A percentile compares a stretch with the other conserved stretches of the same genome.
Conservation (phyloP, 2,329 filamentous ascomycete species). For the Furcasterigmium furcatum region DNA sequence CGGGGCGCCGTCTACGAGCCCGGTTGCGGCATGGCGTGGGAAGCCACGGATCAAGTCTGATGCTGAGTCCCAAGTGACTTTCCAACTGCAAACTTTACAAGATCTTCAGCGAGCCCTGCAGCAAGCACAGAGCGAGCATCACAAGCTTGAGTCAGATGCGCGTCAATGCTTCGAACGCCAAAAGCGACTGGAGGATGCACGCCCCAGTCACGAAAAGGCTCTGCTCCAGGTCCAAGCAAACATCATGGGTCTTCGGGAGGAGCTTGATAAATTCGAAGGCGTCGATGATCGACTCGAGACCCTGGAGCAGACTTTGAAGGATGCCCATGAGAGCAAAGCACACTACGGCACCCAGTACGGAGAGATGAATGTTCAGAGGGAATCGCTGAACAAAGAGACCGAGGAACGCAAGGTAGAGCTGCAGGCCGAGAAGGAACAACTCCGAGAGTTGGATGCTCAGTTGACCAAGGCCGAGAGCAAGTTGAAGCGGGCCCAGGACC, state of each 20-base stretch:
- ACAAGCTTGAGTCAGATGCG: constrained; percentile 43
- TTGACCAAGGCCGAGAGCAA: constrained; percentile 56
- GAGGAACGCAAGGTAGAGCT: constrained; percentile 35
- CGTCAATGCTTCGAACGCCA: constrained; percentile 37
- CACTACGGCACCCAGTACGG: constrained; percentile 55
- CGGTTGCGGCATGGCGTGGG: constrained; percentile 42
- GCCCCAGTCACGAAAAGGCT: constrained; percentile 33
- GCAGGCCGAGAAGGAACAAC: constrained; percentile 30
- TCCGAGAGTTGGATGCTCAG: constrained; percentile 20
- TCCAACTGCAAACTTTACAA: constrained; percentile 36
- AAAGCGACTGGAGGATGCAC: constrained; percentile 27
- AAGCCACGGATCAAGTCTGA: constrained; percentile 78
- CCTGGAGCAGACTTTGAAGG: constrained; percentile 55
- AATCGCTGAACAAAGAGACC: constrained; percentile 39
- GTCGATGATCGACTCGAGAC: constrained; percentile 63
- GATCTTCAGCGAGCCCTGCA: constrained; percentile 27
- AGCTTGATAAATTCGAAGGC: constrained; percentile 64
- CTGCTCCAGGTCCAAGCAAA: constrained; percentile 59
- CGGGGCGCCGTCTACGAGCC: constrained; percentile 27
- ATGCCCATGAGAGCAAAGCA: constrained; percentile 38
- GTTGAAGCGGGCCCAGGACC: constrained; percentile 40
- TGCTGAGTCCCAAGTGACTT: constrained; percentile 59
- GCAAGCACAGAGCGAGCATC: constrained; percentile 53
- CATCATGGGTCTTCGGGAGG: constrained; percentile 49
- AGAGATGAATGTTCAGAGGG: constrained; percentile 44